A percentile compares a stretch with the other conserved stretches of the same genome.
Conservation (phyloP, 2,329 filamentous ascomycete genomes). For the Chaetomium sp. region DNA sequence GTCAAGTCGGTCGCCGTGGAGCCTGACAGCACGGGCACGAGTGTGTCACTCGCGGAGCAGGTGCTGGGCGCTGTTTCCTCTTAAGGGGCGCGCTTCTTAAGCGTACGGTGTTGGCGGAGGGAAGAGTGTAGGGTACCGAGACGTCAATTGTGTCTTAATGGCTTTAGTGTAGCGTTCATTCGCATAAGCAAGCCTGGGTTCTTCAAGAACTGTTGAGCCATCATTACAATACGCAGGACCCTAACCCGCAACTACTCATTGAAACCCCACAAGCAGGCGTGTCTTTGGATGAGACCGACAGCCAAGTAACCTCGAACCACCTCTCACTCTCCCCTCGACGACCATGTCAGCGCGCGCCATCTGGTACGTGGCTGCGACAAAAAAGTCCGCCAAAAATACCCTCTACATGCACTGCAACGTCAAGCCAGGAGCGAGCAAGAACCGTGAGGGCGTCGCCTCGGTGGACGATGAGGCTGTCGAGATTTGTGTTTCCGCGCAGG, state of each 20-base stretch:
- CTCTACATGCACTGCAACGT: conserved; percentile 67
- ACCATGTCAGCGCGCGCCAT: conserved; percentile 29
- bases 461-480: conserved; percentile 61
- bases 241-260: not conserved
- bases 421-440: conserved; percentile 65
- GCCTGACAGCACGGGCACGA: conserved; percentile 81
- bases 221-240: not conserved
- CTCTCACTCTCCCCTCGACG: not conserved
- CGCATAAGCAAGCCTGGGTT: not conserved
- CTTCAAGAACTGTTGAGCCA: not conserved
- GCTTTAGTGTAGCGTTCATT: not conserved
- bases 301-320: not conserved
- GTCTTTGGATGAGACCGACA: not conserved
- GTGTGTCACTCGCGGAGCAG: conserved; percentile 54
- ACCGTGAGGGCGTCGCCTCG: conserved; percentile 61
- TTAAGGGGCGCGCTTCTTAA: not conserved
- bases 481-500: conserved; percentile 65
- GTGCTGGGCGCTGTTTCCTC: conserved; percentile 43
- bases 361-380: conserved; percentile 50
- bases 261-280: not conserved
- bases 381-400: conserved; percentile 47
- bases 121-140: not conserved
- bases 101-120: not conserved
- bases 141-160: not conserved
- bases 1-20: conserved; percentile 81